Evolutionary conservation across 73 alveolate genomes (phyloP).

Genomic region (Durusdinium trenchii): DNA sequence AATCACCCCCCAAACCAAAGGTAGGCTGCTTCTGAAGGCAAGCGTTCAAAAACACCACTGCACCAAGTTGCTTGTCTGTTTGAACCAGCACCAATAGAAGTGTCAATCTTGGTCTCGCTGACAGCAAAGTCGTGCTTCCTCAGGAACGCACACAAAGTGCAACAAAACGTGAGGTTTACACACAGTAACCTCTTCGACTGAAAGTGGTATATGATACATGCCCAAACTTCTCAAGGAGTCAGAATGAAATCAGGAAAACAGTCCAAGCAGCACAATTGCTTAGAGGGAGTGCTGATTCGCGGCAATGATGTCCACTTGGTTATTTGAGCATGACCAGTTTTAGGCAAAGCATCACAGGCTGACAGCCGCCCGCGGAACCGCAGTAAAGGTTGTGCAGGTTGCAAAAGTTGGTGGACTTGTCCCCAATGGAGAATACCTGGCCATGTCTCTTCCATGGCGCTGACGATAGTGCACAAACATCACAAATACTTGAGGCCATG

Average conservation of each 20-base stretch:
- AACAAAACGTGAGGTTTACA: neutral
- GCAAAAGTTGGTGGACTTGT: constrained; percentile 66
- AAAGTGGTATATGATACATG: too few species aligned
- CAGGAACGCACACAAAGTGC: neutral
- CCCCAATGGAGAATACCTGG: constrained; percentile 54
- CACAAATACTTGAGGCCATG: too few species aligned
- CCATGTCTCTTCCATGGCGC: neutral
- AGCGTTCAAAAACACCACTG: neutral
- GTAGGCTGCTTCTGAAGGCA: too few species aligned
- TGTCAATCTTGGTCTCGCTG: neutral
- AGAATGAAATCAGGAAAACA: too few species aligned
- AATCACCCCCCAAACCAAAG: too few species aligned
- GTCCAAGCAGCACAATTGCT: too few species aligned
- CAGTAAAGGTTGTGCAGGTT: constrained; percentile 66
- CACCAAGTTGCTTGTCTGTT: neutral
- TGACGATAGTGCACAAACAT: too few species aligned
- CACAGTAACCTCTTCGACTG: neutral
- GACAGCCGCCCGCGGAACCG: constrained; percentile 60
- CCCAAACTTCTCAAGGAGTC: too few species aligned
- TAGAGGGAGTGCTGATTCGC: neutral
- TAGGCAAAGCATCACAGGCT: constrained; percentile 38
- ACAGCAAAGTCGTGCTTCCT: constrained; percentile 48
- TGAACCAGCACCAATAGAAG: constrained; percentile 57
- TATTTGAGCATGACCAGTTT: neutral
- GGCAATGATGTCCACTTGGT: neutral